Percentiles rank a stretch among this genome's conserved stretches.
phyloP scores from a whole-genome alignment of 371 early-diverging fungal species.

The Mortierella sp. region DNA sequence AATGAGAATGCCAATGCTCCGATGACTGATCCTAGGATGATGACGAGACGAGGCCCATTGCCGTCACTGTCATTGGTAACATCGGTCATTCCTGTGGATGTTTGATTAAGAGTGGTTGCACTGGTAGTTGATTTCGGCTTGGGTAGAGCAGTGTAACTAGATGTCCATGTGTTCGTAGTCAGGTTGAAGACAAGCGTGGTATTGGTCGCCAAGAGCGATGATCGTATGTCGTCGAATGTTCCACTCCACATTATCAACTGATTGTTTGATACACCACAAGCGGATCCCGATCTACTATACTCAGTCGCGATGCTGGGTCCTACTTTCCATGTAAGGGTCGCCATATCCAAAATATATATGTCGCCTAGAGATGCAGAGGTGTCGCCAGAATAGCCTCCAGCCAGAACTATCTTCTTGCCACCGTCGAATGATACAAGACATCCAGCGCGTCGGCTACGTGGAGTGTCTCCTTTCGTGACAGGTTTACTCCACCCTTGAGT shows the following conservation, averaged over 20 bases:
- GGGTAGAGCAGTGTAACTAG: not conserved
- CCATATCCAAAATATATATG: conserved; percentile 20
- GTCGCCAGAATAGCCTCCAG: conserved; percentile 8
- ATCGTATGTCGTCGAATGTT: too few species aligned
- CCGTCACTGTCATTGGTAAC: not conserved
- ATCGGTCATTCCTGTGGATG: too few species aligned
- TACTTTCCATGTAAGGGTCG: conserved; percentile 23
- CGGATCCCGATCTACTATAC: conserved; percentile 2
- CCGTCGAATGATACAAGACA: conserved; percentile 19
- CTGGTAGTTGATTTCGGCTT: not conserved
- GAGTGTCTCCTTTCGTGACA: not conserved
- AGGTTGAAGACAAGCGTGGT: not conserved
- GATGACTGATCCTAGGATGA: not conserved
- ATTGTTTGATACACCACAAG: conserved; percentile 32
- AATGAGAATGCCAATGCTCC: not conserved
- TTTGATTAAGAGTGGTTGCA: not conserved
- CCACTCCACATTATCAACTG: conserved; percentile 35
- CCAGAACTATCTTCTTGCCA: conserved; percentile 22
- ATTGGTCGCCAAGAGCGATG: not conserved
- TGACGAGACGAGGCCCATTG: not conserved
- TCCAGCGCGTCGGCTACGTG: not conserved
- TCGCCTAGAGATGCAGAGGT: not conserved
- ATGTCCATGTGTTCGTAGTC: not conserved
- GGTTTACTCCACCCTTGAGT: not conserved
- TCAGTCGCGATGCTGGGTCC: not conserved